These are phyloP conservation scores for Globisporangium carolinianum DNA, from an alignment of 352 stramenopile species.

Conservation along the genomic window DNA sequence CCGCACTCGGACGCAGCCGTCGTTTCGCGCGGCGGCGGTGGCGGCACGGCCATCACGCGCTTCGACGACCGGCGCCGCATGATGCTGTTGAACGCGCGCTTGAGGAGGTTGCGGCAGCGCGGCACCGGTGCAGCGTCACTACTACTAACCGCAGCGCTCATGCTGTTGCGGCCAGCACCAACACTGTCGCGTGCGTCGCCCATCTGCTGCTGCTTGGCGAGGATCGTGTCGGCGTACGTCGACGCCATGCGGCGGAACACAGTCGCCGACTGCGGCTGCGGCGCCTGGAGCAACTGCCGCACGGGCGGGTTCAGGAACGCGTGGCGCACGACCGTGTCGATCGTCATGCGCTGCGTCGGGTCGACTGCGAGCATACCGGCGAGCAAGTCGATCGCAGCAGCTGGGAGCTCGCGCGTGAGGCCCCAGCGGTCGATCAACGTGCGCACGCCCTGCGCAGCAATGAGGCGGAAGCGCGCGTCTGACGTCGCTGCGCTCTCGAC, in stretches of 20 bases:
- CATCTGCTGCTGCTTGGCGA: slow-evolving; percentile 15
- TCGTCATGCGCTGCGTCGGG: slow-evolving; percentile 42
- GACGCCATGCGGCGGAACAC: slow-evolving; percentile 20
- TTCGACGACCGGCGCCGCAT: slow-evolving; percentile 36
- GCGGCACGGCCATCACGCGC: slow-evolving; percentile 36
- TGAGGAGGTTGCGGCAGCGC: slow-evolving; percentile 13
- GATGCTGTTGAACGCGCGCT: slow-evolving; percentile 38
- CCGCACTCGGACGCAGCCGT: slow-evolving; percentile 12
- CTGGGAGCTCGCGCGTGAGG: slow-evolving; percentile 44
- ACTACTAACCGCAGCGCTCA: background rate
- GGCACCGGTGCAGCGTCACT: background rate
- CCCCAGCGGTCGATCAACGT: slow-evolving; percentile 65
- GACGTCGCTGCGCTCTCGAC: slow-evolving; percentile 49
- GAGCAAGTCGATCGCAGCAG: slow-evolving; percentile 53
- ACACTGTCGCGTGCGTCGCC: background rate
- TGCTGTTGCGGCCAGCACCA: background rate
- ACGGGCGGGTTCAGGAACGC: slow-evolving; percentile 32
- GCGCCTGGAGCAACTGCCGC: slow-evolving; percentile 1
- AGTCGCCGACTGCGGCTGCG: background rate
- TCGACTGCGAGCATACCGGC: slow-evolving; percentile 59
- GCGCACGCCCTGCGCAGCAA: slow-evolving; percentile 44
- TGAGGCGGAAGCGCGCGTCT: slow-evolving; percentile 62
- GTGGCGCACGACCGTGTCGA: slow-evolving; percentile 53
- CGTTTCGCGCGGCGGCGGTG: slow-evolving; percentile 6
- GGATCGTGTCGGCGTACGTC: slow-evolving; percentile 18